A percentile compares a stretch with the other conserved stretches of the same genome.
These are phyloP conservation scores for Gentiana dahurica DNA, from an alignment of 257 asterid genomes.

Conservation along the genomic window DNA sequence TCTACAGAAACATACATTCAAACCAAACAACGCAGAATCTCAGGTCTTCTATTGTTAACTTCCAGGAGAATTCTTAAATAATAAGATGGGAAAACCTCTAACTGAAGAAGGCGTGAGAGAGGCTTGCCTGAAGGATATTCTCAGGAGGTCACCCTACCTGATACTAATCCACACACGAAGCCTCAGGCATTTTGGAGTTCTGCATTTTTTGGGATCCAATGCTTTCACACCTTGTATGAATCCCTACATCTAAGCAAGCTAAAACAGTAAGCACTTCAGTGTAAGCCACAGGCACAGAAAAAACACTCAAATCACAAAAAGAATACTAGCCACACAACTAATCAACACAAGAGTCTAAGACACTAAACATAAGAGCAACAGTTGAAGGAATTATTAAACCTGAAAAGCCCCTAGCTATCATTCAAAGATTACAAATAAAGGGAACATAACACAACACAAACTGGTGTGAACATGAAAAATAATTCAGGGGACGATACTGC, in stretches of 20 bases:
- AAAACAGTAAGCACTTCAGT: conserved; percentile 31
- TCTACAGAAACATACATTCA: conserved; percentile 30
- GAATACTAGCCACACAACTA: not conserved
- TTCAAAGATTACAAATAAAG: no score
- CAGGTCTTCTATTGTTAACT: not conserved
- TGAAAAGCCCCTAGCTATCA: no score
- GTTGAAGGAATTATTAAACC: no score
- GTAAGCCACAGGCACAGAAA: no score
- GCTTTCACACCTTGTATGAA: conserved; percentile 69
- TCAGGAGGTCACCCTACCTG: conserved; percentile 98
- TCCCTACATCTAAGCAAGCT: conserved; percentile 15
- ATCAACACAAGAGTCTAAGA: not conserved
- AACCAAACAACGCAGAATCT: not conserved
- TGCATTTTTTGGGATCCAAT: conserved; percentile 82
- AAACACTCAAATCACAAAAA: no score
- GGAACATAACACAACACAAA: no score
- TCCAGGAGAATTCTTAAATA: not conserved
- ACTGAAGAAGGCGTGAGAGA: conserved; percentile 55
- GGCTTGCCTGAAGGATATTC: conserved; percentile 99
- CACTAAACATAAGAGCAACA: no score
- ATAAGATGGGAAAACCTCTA: conserved; percentile 36
- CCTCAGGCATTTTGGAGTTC: conserved; percentile 99
- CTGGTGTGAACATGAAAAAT: not conserved
- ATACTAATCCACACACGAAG: conserved; percentile 92
- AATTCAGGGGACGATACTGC: not conserved